phyloP scores from a whole-genome alignment of 2,329 filamentous ascomycete species.

The Cladosporium sp. region DNA sequence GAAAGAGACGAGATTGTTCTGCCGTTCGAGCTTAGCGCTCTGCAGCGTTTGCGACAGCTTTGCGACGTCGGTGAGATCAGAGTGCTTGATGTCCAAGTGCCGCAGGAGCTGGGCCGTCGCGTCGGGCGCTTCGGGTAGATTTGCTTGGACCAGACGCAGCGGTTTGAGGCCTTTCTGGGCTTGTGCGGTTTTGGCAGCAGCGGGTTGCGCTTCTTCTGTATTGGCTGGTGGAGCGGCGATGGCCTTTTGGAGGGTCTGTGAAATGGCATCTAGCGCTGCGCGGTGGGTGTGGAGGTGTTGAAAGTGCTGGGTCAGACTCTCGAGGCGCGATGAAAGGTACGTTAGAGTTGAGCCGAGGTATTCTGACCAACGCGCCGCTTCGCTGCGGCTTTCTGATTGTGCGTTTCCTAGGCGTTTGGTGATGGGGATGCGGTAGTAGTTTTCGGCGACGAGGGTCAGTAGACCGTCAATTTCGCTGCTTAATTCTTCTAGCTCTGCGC shows the following conservation, averaged over 20 bases:
- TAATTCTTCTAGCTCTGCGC: constrained; percentile 64
- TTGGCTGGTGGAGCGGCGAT: background rate
- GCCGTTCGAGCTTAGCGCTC: constrained; percentile 29
- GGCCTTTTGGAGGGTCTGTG: constrained; percentile 19
- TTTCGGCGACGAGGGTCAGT: constrained; percentile 66
- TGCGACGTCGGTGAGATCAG: constrained; percentile 14
- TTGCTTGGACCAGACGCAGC: constrained; percentile 28
- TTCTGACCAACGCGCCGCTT: constrained; percentile 38
- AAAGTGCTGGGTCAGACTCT: constrained; percentile 25
- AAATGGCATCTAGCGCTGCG: constrained; percentile 21
- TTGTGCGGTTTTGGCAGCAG: background rate
- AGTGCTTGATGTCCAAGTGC: constrained; percentile 24
- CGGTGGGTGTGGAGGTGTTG: constrained; percentile 27
- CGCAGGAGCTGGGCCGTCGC: constrained; percentile 27
- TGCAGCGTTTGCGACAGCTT: constrained; percentile 26
- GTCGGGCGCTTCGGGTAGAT: constrained; percentile 27
- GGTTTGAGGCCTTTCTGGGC: constrained; percentile 26
- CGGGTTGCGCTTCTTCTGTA: background rate
- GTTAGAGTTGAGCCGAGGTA: constrained; percentile 41
- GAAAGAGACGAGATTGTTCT: constrained; percentile 33
- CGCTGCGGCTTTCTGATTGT: constrained; percentile 31
- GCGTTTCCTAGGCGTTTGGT: constrained; percentile 37
- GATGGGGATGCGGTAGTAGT: constrained; percentile 62
- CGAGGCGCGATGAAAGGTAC: constrained; percentile 35
- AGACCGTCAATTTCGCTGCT: constrained; percentile 67